Evolutionary conservation across 306 rosid species (phyloP).

Genomic region (Malus domestica): DNA sequence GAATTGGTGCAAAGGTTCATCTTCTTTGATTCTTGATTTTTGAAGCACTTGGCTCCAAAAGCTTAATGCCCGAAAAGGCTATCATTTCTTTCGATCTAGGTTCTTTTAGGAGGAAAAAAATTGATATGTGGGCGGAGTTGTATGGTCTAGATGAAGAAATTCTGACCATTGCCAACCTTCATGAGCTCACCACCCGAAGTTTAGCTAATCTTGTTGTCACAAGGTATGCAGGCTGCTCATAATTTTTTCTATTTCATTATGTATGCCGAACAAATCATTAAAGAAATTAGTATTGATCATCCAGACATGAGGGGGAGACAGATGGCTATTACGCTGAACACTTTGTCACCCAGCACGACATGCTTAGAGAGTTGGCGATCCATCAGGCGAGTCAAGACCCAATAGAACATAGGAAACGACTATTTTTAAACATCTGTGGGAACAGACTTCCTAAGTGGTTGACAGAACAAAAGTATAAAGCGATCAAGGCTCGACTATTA

Average conservation of each 20-base stretch:
- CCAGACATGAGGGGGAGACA: constrained; percentile 31
- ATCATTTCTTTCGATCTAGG: constrained; percentile 36
- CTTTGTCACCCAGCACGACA: constrained; percentile 41
- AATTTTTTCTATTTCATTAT: background rate
- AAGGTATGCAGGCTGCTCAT: constrained; percentile 32
- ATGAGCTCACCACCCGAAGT: constrained; percentile 18
- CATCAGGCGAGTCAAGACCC: constrained; percentile 26
- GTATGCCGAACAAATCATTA: background rate
- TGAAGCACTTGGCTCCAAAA: no score
- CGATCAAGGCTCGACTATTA: constrained; percentile 29
- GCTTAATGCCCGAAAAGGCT: constrained; percentile 21
- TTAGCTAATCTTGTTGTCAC: constrained; percentile 33
- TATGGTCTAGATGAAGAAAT: constrained; percentile 26
- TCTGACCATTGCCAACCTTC: constrained; percentile 31
- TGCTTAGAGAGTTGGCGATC: constrained; percentile 63
- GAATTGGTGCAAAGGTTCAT: constrained; percentile 21
- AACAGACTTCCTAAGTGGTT: constrained; percentile 53
- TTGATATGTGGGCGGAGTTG: constrained; percentile 55
- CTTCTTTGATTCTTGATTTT: no score
- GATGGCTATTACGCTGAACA: constrained; percentile 41
- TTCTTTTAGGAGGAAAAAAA: no score
- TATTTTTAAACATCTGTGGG: constrained; percentile 34
- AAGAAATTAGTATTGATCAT: background rate
- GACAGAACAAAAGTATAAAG: constrained; percentile 27
- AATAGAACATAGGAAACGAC: constrained; percentile 30